phyloP scores from a whole-genome alignment of 2,329 filamentous ascomycete species.

The Claviceps sp. region DNA sequence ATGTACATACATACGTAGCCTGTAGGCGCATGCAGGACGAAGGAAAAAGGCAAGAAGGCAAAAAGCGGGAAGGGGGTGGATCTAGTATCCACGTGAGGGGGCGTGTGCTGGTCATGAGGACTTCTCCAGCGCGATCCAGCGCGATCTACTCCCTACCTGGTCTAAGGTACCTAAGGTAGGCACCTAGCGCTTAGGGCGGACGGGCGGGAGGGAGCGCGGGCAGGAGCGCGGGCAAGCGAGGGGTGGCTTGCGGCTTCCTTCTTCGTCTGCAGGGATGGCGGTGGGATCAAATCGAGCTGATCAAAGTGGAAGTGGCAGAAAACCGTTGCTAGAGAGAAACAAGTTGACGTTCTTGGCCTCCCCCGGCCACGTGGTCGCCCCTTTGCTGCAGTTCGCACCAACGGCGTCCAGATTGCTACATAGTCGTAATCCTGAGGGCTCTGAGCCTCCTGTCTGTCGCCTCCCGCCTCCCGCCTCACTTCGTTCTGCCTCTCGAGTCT shows the following conservation, averaged over 20 bases:
- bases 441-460: too few relatives aligned
- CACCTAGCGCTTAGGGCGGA: background rate
- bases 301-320: background rate
- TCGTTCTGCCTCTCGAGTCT: background rate
- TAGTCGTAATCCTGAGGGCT: too few relatives aligned
- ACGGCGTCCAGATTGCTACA: background rate
- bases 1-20: too few relatives aligned
- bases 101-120: too few relatives aligned
- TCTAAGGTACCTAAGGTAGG: too few relatives aligned
- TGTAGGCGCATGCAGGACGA: too few relatives aligned
- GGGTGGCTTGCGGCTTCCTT: constrained; percentile 2
- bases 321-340: background rate
- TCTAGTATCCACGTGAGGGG: background rate
- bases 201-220: constrained; percentile 2
- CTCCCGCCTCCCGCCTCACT: too few relatives aligned
- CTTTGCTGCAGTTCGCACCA: background rate
- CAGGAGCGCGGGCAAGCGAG: background rate
- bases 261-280: constrained; percentile 1
- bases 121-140: background rate
- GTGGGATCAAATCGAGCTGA: background rate
- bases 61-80: background rate
- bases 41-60: background rate
- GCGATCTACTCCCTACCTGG: too few relatives aligned
- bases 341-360: background rate
- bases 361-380: background rate